Evolutionary conservation across 106 monocot genomes (phyloP).

Genomic region (Dioscorea dumetorum): DNA sequence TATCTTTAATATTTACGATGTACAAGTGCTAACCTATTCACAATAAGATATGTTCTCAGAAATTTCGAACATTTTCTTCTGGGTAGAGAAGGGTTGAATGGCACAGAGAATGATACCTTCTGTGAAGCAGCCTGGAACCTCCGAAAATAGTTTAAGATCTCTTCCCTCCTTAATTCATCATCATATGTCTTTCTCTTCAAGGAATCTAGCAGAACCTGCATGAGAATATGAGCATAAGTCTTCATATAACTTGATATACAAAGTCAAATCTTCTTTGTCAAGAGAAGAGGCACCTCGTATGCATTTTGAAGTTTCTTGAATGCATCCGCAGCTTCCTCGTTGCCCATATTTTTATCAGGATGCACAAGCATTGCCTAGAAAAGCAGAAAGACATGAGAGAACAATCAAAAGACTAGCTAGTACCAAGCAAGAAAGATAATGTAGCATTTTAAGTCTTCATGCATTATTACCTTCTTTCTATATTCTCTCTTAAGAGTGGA

Average conservation of each 20-base stretch:
- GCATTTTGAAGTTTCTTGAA: constrained; percentile 99
- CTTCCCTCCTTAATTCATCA: constrained; percentile 88
- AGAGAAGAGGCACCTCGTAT: constrained; percentile 55
- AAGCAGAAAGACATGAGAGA: neutral
- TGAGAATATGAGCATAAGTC: neutral
- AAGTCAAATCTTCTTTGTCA: neutral
- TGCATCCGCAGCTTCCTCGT: constrained; percentile 93
- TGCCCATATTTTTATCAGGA: constrained; percentile 97
- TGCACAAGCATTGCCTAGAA: constrained; percentile 93
- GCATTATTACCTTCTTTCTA: constrained; percentile 60
- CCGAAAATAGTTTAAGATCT: constrained; percentile 74
- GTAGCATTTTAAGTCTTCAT: neutral
- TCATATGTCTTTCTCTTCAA: constrained; percentile 89
- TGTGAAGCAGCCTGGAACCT: constrained; percentile 65
- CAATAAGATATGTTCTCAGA: too few relatives aligned
- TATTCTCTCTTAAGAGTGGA: constrained; percentile 83
- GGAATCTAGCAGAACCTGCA: constrained; percentile 89
- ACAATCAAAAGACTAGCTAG: neutral
- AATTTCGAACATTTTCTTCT: too few relatives aligned
- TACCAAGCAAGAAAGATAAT: neutral
- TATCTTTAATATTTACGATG: too few relatives aligned
- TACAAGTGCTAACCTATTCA: too few relatives aligned
- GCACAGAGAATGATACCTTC: constrained; percentile 36
- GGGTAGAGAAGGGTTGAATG: too few relatives aligned
- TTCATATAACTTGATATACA: neutral